These are phyloP conservation scores for Populus pruinosa DNA, from an alignment of 345 rosid species.

Conservation along the genomic window DNA sequence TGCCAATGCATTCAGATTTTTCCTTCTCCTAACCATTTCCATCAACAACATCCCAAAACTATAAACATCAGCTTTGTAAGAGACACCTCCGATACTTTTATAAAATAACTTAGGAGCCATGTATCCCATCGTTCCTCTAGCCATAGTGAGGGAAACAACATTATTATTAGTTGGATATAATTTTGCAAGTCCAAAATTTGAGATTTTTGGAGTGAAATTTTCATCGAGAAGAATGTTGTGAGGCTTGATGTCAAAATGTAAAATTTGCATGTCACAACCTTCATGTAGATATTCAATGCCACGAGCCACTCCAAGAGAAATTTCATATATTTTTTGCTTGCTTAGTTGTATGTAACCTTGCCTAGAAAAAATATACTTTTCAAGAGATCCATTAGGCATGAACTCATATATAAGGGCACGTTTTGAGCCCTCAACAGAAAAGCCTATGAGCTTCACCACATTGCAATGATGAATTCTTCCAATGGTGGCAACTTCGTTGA, in stretches of 20 bases:
- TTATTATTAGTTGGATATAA: not conserved
- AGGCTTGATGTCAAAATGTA: not conserved
- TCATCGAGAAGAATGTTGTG: not conserved
- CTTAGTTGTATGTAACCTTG: not conserved
- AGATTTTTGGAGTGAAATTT: rapidly evolving
- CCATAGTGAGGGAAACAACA: rapidly evolving
- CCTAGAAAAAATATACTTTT: not conserved
- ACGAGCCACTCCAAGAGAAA: not conserved
- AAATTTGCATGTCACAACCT: not conserved
- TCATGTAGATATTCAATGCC: not conserved
- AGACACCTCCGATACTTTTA: not conserved
- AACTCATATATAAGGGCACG: not conserved
- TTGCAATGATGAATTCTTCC: not conserved
- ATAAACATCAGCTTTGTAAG: not conserved
- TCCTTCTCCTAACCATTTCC: not conserved
- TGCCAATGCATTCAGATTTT: not conserved
- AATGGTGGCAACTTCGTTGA: not conserved
- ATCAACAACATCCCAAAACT: not conserved
- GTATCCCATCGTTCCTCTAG: not conserved
- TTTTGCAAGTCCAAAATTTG: not conserved
- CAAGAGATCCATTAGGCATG: not conserved
- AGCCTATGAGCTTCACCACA: not conserved
- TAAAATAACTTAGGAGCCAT: not conserved
- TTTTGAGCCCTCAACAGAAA: not conserved
- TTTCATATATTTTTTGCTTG: not conserved